phyloP scores from a whole-genome alignment of 2,329 filamentous ascomycete genomes.

The Pseudodiploospora longispora region DNA sequence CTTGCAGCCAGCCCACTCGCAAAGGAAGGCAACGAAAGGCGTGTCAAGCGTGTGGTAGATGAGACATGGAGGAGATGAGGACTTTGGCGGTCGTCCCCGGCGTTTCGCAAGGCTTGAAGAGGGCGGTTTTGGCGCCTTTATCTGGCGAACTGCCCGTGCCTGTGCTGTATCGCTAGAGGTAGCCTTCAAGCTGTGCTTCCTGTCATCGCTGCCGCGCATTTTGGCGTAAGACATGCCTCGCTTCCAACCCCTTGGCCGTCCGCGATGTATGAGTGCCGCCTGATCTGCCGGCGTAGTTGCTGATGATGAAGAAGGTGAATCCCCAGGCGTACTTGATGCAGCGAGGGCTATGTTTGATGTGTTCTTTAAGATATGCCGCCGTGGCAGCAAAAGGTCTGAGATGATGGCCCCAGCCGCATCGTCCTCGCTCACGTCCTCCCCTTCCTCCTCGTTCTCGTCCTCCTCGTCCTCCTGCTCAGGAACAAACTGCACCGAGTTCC shows the following conservation, averaged over 20 bases:
- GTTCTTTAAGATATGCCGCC: too few species aligned
- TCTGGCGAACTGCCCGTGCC: slow-evolving; percentile 15
- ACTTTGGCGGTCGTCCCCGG: slow-evolving; percentile 34
- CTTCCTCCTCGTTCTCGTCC: slow-evolving; percentile 5
- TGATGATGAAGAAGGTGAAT: background rate
- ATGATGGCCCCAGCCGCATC: too few species aligned
- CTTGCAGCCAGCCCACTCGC: slow-evolving; percentile 51
- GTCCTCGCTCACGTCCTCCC: too few species aligned
- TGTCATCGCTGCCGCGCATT: slow-evolving; percentile 8
- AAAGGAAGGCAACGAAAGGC: slow-evolving; percentile 44
- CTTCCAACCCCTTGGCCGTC: slow-evolving; percentile 41
- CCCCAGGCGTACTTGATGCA: too few species aligned
- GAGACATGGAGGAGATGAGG: slow-evolving; percentile 29
- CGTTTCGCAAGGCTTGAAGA: slow-evolving; percentile 24
- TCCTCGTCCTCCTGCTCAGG: slow-evolving; percentile 5
- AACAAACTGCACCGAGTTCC: background rate
- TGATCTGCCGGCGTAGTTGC: background rate
- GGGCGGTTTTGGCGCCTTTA: slow-evolving; percentile 18
- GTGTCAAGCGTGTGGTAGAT: slow-evolving; percentile 35
- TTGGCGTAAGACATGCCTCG: slow-evolving; percentile 22
- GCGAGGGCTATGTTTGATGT: too few species aligned
- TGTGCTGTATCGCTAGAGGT: slow-evolving; percentile 5
- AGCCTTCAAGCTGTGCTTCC: background rate
- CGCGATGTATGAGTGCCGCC: slow-evolving; percentile 16
- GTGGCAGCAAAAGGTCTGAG: too few species aligned